Evolutionary conservation across 1,139 yeast species (phyloP).

Genomic region (Blastobotrys serpentis): DNA sequence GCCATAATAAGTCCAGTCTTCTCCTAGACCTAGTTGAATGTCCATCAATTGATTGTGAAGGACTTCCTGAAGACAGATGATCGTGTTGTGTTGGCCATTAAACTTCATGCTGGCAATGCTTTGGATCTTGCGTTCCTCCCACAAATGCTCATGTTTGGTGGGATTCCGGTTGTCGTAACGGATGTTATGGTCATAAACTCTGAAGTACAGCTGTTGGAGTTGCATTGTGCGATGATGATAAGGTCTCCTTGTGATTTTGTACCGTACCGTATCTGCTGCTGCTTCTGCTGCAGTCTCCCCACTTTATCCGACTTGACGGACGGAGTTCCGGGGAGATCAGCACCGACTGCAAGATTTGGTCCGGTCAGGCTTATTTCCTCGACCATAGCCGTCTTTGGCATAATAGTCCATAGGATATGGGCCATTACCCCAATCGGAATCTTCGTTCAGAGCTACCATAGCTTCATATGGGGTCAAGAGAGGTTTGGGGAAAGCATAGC

Average conservation of each 20-base stretch:
- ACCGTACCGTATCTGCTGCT: no score
- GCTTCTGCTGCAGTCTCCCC: no score
- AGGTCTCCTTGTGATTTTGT: no score
- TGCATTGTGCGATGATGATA: slow-evolving; percentile 4
- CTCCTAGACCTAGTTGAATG: slow-evolving; percentile 38
- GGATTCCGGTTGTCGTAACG: slow-evolving; percentile 43
- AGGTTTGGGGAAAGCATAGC: slow-evolving; percentile 93
- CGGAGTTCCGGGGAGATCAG: no score
- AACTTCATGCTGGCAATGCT: slow-evolving; percentile 45
- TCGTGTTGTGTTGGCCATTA: slow-evolving; percentile 40
- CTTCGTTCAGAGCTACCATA: slow-evolving; percentile 80
- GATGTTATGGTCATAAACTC: slow-evolving; percentile 55
- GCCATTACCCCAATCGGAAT: slow-evolving; percentile 58
- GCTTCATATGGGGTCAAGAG: slow-evolving; percentile 94
- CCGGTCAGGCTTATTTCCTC: slow-evolving; percentile 65
- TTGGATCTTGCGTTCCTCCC: slow-evolving; percentile 45
- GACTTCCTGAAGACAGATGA: slow-evolving; percentile 58
- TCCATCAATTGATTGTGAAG: slow-evolving; percentile 52
- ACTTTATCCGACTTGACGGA: no score
- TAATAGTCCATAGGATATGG: slow-evolving; percentile 97
- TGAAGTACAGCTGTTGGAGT: slow-evolving; percentile 28
- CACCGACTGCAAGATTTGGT: slow-evolving; percentile 1
- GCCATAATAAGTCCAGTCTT: slow-evolving; percentile 46
- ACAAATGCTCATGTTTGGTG: slow-evolving; percentile 42
- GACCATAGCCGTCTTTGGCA: slow-evolving; percentile 85